Conservation (phyloP, 2,329 filamentous ascomycete species). For the Blastomyces percursus region DNA sequence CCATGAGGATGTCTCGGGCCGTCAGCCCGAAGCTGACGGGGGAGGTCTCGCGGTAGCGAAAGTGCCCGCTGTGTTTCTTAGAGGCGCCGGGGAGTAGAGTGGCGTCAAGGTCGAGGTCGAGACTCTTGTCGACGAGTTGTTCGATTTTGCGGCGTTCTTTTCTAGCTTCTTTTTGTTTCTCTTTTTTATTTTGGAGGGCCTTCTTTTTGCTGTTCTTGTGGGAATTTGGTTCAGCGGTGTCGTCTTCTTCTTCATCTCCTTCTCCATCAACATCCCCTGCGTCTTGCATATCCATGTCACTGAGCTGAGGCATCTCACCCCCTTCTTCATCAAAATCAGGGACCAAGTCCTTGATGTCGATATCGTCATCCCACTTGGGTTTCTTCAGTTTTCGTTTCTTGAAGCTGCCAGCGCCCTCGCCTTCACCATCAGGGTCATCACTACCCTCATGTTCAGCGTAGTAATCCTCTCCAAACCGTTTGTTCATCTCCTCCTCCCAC, state of each 20-base stretch:
- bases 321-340: conserved; percentile 68
- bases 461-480: conserved; percentile 80
- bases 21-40: conserved; percentile 84
- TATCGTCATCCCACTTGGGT: conserved; percentile 91
- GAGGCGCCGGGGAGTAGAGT: conserved; percentile 47
- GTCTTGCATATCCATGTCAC: conserved; percentile 37
- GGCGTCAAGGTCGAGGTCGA: conserved; percentile 65
- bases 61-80: conserved; percentile 45
- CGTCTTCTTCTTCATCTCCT: conserved; percentile 20
- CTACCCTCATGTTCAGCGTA: conserved; percentile 58
- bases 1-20: conserved; percentile 79
- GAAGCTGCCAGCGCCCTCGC: conserved; percentile 28
- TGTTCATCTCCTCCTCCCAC: conserved; percentile 86
- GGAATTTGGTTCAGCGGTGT: conserved; percentile 35
- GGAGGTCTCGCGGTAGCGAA: conserved; percentile 91
- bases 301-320: conserved; percentile 41
- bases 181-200: conserved; percentile 40
- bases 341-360: conserved; percentile 86
- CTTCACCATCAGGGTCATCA: conserved; percentile 20
- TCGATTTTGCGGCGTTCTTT: conserved; percentile 76
- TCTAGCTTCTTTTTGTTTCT: conserved; percentile 60
- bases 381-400: conserved; percentile 62
- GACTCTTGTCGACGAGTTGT: conserved; percentile 68
- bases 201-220: conserved; percentile 29
- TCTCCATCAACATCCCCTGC: conserved; percentile 25